Base-by-base conservation (phyloP, 225 moss, liverwort and hornwort species). In the Bryoerythrophyllum caledonicum region DNA sequence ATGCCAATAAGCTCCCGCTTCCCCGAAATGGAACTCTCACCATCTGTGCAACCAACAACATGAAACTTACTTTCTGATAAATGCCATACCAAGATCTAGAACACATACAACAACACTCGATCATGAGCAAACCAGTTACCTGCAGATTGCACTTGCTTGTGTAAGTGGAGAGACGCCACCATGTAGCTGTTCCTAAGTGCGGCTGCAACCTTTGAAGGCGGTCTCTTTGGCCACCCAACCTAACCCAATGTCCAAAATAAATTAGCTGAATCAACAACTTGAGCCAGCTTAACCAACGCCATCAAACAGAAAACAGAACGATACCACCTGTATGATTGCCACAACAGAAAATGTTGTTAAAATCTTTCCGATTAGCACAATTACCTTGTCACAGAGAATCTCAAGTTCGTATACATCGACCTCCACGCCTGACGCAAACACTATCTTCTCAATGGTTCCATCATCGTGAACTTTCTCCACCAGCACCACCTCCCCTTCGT, bases 161-260 rank as follows among this genome's bases (percentile, higher is more conserved):
- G 87, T 78, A 99, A 81, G 63, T 91, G 88, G 61, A 99, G 70
- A 34, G 95, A 90, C 20, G 99, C 99, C 70, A 99, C 99, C 99
- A 99, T 95, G 74, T 99, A 99, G 83, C 99, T 99, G 79, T 99
- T 99, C 73, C 91, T 88, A 35, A 99, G 82, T 52, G 99, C 99
- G 60, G 99, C 93, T 72, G 93, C 95, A 34, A 99, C 99, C 80
- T 99, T 99, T 40, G 88, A 88, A 72, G 99, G 95, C 24, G 99
- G 95, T 82, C 99, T 93, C 83, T 95, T 93, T 51, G 99, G 99
- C 99, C 99, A 99, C 61, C 99, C 99, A 77, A 99, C 95, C 96
- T 96, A 85, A 78, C 35, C 59, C 62, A 7, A 52, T 24, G 71
- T 60, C 78, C 66, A 26, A 68, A 63, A 10, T 4, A 55, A 6